These are phyloP conservation scores for Bruguiera hainesii DNA, from an alignment of 441 rosid genomes.

Conservation along the genomic window DNA sequence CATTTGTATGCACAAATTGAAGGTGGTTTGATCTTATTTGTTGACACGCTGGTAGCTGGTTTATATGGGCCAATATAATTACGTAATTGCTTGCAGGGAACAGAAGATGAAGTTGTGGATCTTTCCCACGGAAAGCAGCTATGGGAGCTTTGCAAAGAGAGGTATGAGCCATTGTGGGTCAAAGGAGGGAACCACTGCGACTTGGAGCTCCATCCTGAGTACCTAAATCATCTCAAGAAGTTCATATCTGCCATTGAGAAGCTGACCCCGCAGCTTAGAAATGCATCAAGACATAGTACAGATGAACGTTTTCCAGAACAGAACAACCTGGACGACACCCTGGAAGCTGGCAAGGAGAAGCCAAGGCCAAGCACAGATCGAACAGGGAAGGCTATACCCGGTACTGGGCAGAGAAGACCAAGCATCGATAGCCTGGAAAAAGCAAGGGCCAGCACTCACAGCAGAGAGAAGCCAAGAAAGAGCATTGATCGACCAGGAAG, in stretches of 20 bases:
- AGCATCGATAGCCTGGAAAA: constrained; percentile 45
- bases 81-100: constrained; percentile 47
- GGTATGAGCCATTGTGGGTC: constrained; percentile 81
- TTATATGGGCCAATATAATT: not conserved
- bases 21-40: not conserved
- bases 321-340: constrained; percentile 27
- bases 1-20: no score
- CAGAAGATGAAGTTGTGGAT: constrained; percentile 70
- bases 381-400: constrained; percentile 49
- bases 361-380: constrained; percentile 38
- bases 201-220: constrained; percentile 63
- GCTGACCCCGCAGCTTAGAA: constrained; percentile 35
- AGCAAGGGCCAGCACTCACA: constrained; percentile 54
- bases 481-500: constrained; percentile 45
- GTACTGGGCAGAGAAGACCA: constrained; percentile 40
- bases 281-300: constrained; percentile 21
- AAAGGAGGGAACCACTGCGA: constrained; percentile 71
- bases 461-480: constrained; percentile 50
- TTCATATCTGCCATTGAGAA: constrained; percentile 66
- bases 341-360: constrained; percentile 22
- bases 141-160: constrained; percentile 68
- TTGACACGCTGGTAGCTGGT: not conserved
- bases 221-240: constrained; percentile 53
- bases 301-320: constrained; percentile 27
- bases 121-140: constrained; percentile 71